Evolutionary conservation across 441 rosid genomes (phyloP).

Genomic region (Populus trichocarpa): DNA sequence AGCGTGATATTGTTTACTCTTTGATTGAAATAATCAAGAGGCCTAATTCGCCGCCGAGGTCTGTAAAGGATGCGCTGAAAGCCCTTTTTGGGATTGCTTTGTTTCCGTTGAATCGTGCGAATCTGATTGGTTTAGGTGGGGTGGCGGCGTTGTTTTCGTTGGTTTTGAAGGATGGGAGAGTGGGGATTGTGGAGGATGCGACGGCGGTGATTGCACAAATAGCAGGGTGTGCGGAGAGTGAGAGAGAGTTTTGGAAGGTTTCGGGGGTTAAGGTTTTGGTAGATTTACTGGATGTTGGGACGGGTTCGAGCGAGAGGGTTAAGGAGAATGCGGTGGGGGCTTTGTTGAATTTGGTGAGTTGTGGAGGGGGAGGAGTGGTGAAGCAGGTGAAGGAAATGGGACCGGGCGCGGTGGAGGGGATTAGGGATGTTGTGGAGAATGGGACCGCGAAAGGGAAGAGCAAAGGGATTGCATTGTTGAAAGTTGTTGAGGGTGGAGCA

Average conservation of each 20-base stretch:
- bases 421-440: slow-evolving; percentile 47
- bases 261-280: slow-evolving; percentile 55
- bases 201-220: slow-evolving; percentile 87
- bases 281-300: slow-evolving; percentile 70
- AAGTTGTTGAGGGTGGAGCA: slow-evolving; percentile 23
- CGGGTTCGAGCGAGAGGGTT: slow-evolving; percentile 56
- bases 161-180: slow-evolving; percentile 64
- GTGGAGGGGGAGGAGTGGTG: slow-evolving; percentile 47
- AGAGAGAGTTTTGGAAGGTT: slow-evolving; percentile 51
- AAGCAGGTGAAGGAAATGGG: slow-evolving; percentile 46
- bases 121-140: slow-evolving; percentile 62
- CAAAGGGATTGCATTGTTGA: slow-evolving; percentile 59
- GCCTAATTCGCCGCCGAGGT: slow-evolving; percentile 57
- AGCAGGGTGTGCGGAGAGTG: slow-evolving; percentile 87
- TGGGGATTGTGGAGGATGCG: slow-evolving; percentile 86
- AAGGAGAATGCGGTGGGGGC: slow-evolving; percentile 79
- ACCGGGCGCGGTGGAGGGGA: slow-evolving; percentile 49
- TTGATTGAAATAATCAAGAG: slow-evolving; percentile 51
- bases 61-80: slow-evolving; percentile 74
- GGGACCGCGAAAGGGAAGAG: slow-evolving; percentile 64
- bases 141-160: slow-evolving; percentile 55
- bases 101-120: slow-evolving; percentile 56
- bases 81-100: slow-evolving; percentile 77
- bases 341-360: slow-evolving; percentile 62
- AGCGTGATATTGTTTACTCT: slow-evolving; percentile 76